Percentiles rank a stretch among this genome's conserved stretches.
These are phyloP conservation scores for Arthrinium puccinioides DNA, from an alignment of 2,329 filamentous ascomycete species.

Conservation along the genomic window DNA sequence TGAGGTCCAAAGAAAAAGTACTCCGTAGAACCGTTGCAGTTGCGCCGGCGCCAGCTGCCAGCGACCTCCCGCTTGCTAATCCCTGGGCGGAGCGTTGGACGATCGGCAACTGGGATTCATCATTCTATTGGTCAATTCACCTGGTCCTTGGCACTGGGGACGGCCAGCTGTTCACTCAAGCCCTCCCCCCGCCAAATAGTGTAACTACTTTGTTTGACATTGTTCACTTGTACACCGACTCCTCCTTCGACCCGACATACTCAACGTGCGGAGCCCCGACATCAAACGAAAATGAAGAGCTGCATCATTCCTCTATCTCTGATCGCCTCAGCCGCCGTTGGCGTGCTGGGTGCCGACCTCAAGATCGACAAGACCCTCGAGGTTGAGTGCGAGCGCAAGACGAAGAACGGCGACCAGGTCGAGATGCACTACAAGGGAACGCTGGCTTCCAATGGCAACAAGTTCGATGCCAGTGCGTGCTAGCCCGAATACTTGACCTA, in stretches of 20 bases:
- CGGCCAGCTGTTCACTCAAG: too few species aligned
- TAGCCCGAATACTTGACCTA: conserved; percentile 29
- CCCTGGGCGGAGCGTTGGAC: too few species aligned
- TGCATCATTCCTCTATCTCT: conserved; percentile 40
- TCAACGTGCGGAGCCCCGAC: neutral
- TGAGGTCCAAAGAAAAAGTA: too few species aligned
- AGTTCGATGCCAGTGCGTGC: conserved; percentile 70
- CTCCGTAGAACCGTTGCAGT: too few species aligned
- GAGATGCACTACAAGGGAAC: conserved; percentile 86
- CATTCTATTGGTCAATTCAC: too few species aligned
- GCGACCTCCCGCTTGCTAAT: too few species aligned
- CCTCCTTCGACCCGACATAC: neutral
- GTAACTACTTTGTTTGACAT: too few species aligned
- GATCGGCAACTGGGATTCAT: too few species aligned
- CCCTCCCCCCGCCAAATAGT: too few species aligned
- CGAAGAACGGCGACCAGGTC: conserved; percentile 67
- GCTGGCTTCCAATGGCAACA: conserved; percentile 60
- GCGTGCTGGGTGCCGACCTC: conserved; percentile 53
- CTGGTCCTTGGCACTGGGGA: too few species aligned
- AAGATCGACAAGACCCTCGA: conserved; percentile 69
- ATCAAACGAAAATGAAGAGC: conserved; percentile 34
- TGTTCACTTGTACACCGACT: too few species aligned
- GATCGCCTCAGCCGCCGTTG: conserved; percentile 42
- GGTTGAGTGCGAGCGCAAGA: conserved; percentile 75
- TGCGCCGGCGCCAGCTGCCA: too few species aligned